Conservation (phyloP, 805 yeast genomes). For the Debaryomyces tyrocola region DNA sequence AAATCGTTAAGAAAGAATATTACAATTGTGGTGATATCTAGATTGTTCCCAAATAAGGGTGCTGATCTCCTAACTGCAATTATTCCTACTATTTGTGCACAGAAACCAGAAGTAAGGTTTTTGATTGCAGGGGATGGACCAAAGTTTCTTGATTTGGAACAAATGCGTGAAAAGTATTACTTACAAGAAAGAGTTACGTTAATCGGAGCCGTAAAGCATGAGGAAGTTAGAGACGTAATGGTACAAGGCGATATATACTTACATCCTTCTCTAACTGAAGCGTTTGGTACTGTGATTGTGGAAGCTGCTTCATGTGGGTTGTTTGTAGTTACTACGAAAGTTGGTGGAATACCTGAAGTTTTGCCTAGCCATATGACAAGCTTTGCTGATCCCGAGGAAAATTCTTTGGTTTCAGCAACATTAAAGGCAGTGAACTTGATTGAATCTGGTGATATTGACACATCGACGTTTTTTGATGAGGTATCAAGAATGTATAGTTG, state of each 20-base stretch:
- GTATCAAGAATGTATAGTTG: constrained; percentile 86
- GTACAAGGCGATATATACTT: constrained; percentile 89
- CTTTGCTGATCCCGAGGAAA: constrained; percentile 86
- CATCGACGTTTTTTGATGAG: constrained; percentile 74
- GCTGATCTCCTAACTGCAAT: constrained; percentile 83
- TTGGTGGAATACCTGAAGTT: constrained; percentile 98
- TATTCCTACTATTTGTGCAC: constrained; percentile 77
- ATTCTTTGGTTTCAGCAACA: constrained; percentile 72
- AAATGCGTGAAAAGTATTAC: constrained; percentile 84
- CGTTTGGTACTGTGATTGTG: constrained; percentile 94
- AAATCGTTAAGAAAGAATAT: constrained; percentile 30
- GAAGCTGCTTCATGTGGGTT: constrained; percentile 98
- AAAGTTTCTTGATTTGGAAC: constrained; percentile 87
- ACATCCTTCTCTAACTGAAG: constrained; percentile 94
- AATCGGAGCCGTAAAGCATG: constrained; percentile 87
- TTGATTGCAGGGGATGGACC: constrained; percentile 98
- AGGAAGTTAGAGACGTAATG: constrained; percentile 90
- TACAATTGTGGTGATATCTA: constrained; percentile 85
- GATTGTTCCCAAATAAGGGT: constrained; percentile 95
- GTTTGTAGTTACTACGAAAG: constrained; percentile 89
- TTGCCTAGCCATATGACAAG: constrained; percentile 91
- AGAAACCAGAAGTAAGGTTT: constrained; percentile 65
- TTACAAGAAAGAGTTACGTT: constrained; percentile 85
- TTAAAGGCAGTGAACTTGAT: constrained; percentile 65
- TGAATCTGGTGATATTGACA: constrained; percentile 59